Conservation (phyloP, 352 stramenopile genomes). For the Phytophthora tubulina region DNA sequence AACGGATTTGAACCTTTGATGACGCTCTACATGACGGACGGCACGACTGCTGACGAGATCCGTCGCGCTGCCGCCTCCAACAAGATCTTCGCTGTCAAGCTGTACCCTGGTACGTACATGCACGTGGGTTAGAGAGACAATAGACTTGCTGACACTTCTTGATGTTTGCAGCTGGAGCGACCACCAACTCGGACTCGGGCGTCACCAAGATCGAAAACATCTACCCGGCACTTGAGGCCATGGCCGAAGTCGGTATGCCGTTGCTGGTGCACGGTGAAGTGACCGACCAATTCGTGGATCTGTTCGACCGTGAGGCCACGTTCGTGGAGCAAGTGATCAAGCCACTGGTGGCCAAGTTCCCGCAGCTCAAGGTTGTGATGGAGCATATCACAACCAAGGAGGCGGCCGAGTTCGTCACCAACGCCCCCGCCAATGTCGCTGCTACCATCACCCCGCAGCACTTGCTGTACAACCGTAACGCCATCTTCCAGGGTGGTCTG, state of each 20-base stretch:
- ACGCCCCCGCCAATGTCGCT: constrained; percentile 91
- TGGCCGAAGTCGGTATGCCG: constrained; percentile 90
- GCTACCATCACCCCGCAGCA: constrained; percentile 99
- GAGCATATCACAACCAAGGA: constrained; percentile 99
- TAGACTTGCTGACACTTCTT: constrained; percentile 9
- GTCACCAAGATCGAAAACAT: constrained; percentile 98
- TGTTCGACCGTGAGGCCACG: constrained; percentile 97
- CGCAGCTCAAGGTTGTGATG: constrained; percentile 98
- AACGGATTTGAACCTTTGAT: constrained; percentile 94
- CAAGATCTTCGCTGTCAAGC: constrained; percentile 96
- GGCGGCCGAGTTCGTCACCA: constrained; percentile 95
- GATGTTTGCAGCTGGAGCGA: constrained; percentile 89
- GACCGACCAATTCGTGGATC: constrained; percentile 94
- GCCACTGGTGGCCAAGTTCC: constrained; percentile 94
- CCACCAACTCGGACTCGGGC: constrained; percentile 98
- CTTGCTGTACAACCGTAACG: constrained; percentile 99
- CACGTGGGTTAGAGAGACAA: background rate
- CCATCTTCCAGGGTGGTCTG: constrained; percentile 94
- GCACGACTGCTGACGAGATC: constrained; percentile 98
- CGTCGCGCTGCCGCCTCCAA: constrained; percentile 86
- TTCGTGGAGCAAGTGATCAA: constrained; percentile 98
- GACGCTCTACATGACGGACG: constrained; percentile 99
- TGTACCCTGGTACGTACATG: constrained; percentile 92
- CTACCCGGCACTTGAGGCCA: constrained; percentile 84
- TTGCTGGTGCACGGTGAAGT: constrained; percentile 98